Evolutionary conservation across 2,329 filamentous ascomycete genomes (phyloP).

Genomic region (Escovopsis sp.): DNA sequence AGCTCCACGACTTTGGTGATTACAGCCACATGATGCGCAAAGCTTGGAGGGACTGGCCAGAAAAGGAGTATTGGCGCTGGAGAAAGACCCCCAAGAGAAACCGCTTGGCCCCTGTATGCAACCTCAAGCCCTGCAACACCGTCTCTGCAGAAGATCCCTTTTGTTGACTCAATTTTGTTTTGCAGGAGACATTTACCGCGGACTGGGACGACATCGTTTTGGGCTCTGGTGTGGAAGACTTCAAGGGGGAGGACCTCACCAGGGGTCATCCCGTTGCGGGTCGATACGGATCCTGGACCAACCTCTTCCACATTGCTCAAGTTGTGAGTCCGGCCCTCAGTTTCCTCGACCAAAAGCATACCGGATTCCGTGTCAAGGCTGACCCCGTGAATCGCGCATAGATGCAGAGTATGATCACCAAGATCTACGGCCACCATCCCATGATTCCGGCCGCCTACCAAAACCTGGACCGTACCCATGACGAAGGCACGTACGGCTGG

Average conservation of each 20-base stretch:
- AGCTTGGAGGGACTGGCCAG: constrained; percentile 5
- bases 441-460: constrained; percentile 4
- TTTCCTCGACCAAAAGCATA: background rate
- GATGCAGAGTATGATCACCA: constrained; percentile 15
- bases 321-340: constrained; percentile 9
- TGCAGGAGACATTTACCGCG: constrained; percentile 11
- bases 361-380: background rate
- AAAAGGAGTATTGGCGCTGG: constrained; percentile 7
- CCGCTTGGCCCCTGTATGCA: constrained; percentile 10
- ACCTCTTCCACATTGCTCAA: constrained; percentile 13
- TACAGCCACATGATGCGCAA: constrained; percentile 10
- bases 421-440: constrained; percentile 3
- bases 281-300: constrained; percentile 15
- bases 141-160: too few relatives aligned
- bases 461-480: background rate
- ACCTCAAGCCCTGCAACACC: background rate
- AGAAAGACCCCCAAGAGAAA: constrained; percentile 10
- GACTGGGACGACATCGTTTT: constrained; percentile 12
- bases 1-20: constrained; percentile 15
- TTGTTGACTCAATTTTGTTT: background rate
- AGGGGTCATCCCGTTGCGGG: constrained; percentile 9
- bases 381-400: background rate
- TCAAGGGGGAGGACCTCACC: constrained; percentile 7
- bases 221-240: background rate
- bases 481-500: constrained; percentile 10